Conservation (phyloP, 202 grass and related monocot species). For the Setaria viridis region DNA sequence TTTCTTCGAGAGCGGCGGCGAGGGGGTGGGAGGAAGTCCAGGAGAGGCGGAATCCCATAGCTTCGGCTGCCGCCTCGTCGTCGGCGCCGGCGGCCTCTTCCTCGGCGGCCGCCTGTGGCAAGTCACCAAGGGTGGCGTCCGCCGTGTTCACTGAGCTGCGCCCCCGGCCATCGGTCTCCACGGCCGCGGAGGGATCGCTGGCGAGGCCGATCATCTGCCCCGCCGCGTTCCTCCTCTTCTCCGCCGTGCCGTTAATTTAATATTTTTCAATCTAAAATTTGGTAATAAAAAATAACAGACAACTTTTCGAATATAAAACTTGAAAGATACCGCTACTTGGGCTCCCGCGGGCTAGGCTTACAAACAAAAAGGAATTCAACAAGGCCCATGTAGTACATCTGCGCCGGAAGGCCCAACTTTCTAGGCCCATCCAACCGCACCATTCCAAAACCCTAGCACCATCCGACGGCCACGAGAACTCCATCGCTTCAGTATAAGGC, state of each 20-base stretch:
- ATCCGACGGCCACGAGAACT: conserved; percentile 48
- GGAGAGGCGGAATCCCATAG: not conserved
- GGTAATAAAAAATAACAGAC: too few species aligned
- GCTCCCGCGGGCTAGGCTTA: too few species aligned
- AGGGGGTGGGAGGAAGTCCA: not conserved
- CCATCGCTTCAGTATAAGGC: conserved; percentile 26
- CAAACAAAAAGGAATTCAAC: not conserved
- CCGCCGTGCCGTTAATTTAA: too few species aligned
- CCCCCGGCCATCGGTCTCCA: too few species aligned
- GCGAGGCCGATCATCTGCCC: too few species aligned
- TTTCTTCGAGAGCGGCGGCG: not conserved
- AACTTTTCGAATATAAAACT: too few species aligned
- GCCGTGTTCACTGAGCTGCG: too few species aligned
- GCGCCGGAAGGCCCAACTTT: not conserved
- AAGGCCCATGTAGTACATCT: not conserved
- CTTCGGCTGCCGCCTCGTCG: not conserved
- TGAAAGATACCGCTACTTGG: too few species aligned
- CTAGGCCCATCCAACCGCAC: not conserved
- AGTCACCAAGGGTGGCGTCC: too few species aligned
- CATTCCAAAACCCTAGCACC: conserved; percentile 52
- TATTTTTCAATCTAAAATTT: too few species aligned
- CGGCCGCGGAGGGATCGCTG: too few species aligned
- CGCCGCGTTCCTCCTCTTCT: too few species aligned
- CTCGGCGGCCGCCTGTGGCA: not conserved
- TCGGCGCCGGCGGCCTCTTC: not conserved